Conservation (phyloP, 495 filamentous ascomycete species). For the Trichoderma virens region DNA sequence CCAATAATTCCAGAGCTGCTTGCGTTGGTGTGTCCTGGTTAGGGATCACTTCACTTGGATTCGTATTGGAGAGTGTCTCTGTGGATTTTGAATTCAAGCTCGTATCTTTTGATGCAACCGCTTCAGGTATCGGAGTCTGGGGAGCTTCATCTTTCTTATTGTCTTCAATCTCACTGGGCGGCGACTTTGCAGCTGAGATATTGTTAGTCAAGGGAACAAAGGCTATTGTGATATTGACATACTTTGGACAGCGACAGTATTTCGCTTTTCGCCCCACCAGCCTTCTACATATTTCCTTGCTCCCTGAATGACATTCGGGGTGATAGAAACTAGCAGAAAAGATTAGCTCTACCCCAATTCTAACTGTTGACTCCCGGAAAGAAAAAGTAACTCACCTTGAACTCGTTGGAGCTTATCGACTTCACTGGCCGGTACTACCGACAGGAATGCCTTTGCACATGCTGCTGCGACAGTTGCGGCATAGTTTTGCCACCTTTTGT, state of each 20-base stretch:
- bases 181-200: too few relatives aligned
- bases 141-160: too few relatives aligned
- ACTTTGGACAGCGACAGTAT: too few relatives aligned
- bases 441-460: conserved; percentile 23
- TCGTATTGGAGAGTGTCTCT: too few relatives aligned
- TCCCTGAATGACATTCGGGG: neutral
- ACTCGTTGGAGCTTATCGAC: neutral
- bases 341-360: neutral
- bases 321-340: neutral
- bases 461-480: conserved; percentile 26
- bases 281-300: neutral
- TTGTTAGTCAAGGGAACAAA: too few relatives aligned
- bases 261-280: too few relatives aligned
- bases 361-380: neutral
- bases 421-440: neutral
- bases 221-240: too few relatives aligned
- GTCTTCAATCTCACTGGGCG: too few relatives aligned
- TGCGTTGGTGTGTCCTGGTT: neutral
- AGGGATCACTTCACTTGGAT: too few relatives aligned
- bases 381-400: neutral
- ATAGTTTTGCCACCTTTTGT: conserved; percentile 28
- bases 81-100: too few relatives aligned
- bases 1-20: neutral
- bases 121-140: too few relatives aligned
- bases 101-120: too few relatives aligned